Evolutionary conservation across 345 rosid genomes (phyloP), one percentile per base, ranked within the genome.

Genomic region (Chamaenerion angustifolium): DNA sequence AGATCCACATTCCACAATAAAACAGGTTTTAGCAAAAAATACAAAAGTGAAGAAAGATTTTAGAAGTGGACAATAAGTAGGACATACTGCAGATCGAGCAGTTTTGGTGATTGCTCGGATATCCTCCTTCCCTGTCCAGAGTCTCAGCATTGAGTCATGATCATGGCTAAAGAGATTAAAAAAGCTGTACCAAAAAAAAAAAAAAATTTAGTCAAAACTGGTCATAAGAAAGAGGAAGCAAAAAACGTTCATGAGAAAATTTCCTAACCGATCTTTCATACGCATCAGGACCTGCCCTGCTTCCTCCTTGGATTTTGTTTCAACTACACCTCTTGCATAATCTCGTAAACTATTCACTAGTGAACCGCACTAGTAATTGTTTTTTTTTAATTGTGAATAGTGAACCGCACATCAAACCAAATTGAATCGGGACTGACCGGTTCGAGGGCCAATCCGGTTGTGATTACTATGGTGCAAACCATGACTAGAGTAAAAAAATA

Each of bases 51-150:
- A 10, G 42, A 40, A 15, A 4, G 35, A 37, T 21, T 8, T 8
- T 23, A 19, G n/a, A 45, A 56, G 8, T 12, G 40, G 14, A 4
- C n/a, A 52, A 40, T 44, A 42, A 58, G 55, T 47, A 13, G 12
- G 35, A 19, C 86, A 55, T 85, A 93, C 99, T 3, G 82, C 78
- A 48, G 85, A 79, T 61, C 95, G 92, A 67, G 97, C 95, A 62
- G 72, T 60, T 73, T 81, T 88, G 16, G 95, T 93, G 55, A 93
- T 93, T 40, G 88, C 86, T 64, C 92, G 78, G 70, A 93, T 82
- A 63, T 93, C 96, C 74, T 93, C 99, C 42, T 85, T 93, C 66
- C 99, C 96, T 4, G 85, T 87, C 99, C 99, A 93, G 58, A 93
- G 72, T 44, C 99, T 88, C 10, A 96, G 94, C 92, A 93, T 85